A percentile compares a stretch with the other conserved stretches of the same genome.
phyloP scores from a whole-genome alignment of 495 filamentous ascomycete genomes.

The Recurvomyces mirabilis region DNA sequence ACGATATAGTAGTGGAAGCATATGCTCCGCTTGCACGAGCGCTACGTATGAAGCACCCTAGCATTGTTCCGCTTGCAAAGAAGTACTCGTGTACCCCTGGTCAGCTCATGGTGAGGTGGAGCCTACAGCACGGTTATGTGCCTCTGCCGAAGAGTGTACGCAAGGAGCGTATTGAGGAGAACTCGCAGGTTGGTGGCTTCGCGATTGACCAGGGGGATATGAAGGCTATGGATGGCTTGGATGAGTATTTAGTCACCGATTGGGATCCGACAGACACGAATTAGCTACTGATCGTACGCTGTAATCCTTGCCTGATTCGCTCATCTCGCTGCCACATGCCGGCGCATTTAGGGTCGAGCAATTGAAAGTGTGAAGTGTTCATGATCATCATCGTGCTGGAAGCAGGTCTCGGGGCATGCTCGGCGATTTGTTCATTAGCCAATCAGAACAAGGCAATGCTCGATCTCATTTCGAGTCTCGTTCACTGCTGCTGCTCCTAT shows the following conservation, averaged over 20 bases:
- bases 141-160: conserved; percentile 63
- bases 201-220: conserved; percentile 53
- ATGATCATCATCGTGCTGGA: too few species aligned
- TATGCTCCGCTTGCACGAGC: conserved; percentile 54
- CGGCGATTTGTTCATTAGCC: too few species aligned
- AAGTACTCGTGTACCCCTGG: conserved; percentile 50
- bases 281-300: too few species aligned
- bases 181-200: conserved; percentile 57
- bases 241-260: conserved; percentile 54
- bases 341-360: too few species aligned
- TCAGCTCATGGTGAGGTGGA: conserved; percentile 56
- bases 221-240: conserved; percentile 49
- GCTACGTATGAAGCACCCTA: conserved; percentile 43
- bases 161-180: conserved; percentile 49
- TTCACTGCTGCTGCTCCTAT: too few species aligned
- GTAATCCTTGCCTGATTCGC: too few species aligned
- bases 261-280: too few species aligned
- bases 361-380: too few species aligned
- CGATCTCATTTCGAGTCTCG: too few species aligned
- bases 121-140: conserved; percentile 61
- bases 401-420: too few species aligned
- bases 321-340: too few species aligned
- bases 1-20: conserved; percentile 50
- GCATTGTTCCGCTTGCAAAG: conserved; percentile 38
- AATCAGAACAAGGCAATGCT: too few species aligned